Evolutionary conservation across 495 filamentous ascomycete species (phyloP).

Genomic region (Penicillium cataractarum): DNA sequence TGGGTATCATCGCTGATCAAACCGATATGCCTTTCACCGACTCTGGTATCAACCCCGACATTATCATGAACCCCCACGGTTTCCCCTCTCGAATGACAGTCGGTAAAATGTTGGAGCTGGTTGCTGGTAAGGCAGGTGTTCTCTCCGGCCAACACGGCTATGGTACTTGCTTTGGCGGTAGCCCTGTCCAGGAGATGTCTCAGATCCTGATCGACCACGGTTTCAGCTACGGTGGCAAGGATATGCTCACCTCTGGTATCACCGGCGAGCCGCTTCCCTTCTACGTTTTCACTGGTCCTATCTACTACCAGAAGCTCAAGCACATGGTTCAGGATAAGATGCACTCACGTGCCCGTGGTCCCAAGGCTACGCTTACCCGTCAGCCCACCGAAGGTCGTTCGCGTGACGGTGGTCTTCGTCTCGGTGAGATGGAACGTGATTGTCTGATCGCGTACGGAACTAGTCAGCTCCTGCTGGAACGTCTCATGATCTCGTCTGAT

Average conservation of each 20-base stretch:
- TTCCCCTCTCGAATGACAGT: conserved; percentile 99
- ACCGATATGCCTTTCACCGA: conserved; percentile 98
- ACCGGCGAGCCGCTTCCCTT: conserved; percentile 91
- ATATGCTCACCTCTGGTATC: conserved; percentile 93
- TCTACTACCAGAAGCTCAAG: conserved; percentile 99
- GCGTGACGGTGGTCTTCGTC: conserved; percentile 84
- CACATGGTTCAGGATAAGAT: conserved; percentile 99
- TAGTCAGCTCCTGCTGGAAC: conserved; percentile 87
- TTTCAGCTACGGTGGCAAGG: conserved; percentile 94
- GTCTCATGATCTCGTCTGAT: conserved; percentile 92
- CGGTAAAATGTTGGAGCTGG: conserved; percentile 93
- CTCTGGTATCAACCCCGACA: conserved; percentile 85
- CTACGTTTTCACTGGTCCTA: conserved; percentile 98
- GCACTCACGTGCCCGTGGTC: conserved; percentile 91
- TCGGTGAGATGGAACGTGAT: conserved; percentile 99
- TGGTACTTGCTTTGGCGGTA: conserved; percentile 94
- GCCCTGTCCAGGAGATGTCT: conserved; percentile 88
- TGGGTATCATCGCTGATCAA: conserved; percentile 92
- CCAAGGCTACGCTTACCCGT: conserved; percentile 86
- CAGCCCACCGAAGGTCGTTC: conserved; percentile 97
- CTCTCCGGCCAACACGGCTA: conserved; percentile 80
- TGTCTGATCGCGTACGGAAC: conserved; percentile 96
- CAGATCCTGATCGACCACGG: conserved; percentile 80
- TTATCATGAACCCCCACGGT: conserved; percentile 99
- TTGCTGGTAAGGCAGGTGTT: conserved; percentile 92